Percentiles rank a stretch among this genome's conserved stretches.
Conservation (phyloP, 2,329 filamentous ascomycete species). For the Fusarium transvaalense region DNA sequence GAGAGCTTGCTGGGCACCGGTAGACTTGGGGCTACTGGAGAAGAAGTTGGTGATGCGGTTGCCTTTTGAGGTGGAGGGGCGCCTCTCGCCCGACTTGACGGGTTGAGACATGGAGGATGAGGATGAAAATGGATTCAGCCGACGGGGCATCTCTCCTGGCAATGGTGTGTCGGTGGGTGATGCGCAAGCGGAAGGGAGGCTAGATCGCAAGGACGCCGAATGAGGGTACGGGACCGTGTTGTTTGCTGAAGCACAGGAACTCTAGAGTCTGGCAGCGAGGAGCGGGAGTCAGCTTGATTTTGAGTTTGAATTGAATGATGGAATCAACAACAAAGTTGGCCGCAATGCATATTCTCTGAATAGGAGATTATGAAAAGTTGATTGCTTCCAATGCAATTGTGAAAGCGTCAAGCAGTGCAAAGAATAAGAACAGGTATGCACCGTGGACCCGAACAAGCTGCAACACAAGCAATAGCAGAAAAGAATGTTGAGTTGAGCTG, state of each 20-base stretch:
- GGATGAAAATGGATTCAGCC: slow-evolving; percentile 69
- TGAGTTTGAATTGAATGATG: slow-evolving; percentile 24
- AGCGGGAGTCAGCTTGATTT: slow-evolving; percentile 30
- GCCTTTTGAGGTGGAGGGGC: slow-evolving; percentile 74
- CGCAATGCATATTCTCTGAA: slow-evolving; percentile 29
- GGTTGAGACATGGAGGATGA: slow-evolving; percentile 61
- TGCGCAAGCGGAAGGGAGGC: slow-evolving; percentile 19
- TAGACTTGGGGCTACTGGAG: slow-evolving; percentile 81
- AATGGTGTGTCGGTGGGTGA: slow-evolving; percentile 29
- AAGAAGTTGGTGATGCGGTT: slow-evolving; percentile 87
- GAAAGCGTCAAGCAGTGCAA: slow-evolving; percentile 2
- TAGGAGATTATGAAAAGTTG: slow-evolving; percentile 23
- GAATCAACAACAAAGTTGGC: slow-evolving; percentile 24
- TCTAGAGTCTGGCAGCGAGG: slow-evolving; percentile 17
- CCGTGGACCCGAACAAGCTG: slow-evolving; percentile 20
- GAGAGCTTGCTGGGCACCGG: slow-evolving; percentile 74
- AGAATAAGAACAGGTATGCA: slow-evolving; percentile 18
- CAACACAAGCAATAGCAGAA: slow-evolving; percentile 28
- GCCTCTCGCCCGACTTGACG: slow-evolving; percentile 67
- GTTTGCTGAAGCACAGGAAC: neutral
- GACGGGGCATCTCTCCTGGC: slow-evolving; percentile 68
- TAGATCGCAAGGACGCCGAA: slow-evolving; percentile 19
- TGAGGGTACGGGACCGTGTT: slow-evolving; percentile 14
- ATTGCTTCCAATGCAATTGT: slow-evolving; percentile 13
- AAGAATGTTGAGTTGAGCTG: slow-evolving; percentile 21